Percentiles rank a stretch among this genome's conserved stretches.
Evolutionary conservation across 164 flowering plant genomes (phyloP).

Genomic region (Pachysandra terminalis): DNA sequence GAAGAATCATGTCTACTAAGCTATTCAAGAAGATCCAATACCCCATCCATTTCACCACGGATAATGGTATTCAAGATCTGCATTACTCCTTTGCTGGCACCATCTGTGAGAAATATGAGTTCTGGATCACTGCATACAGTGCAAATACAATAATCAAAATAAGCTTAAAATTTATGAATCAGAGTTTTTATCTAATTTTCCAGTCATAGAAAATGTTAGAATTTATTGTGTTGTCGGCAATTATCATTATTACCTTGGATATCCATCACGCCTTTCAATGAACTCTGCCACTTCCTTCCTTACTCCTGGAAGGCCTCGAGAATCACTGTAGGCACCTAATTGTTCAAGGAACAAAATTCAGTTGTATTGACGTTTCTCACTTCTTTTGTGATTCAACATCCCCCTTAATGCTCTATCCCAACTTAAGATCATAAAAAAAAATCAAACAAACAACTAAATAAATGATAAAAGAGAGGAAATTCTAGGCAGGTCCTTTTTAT

Average conservation of each 20-base stretch:
- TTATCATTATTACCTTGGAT: constrained; percentile 70
- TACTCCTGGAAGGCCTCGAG: constrained; percentile 91
- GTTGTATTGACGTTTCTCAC: neutral
- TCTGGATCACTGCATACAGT: constrained; percentile 80
- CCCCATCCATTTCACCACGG: constrained; percentile 83
- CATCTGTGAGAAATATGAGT: constrained; percentile 94
- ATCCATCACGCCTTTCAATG: constrained; percentile 93
- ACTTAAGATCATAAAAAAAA: too few species aligned
- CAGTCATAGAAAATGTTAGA: neutral
- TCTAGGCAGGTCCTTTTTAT: neutral
- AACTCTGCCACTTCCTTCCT: constrained; percentile 96
- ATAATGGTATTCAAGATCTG: constrained; percentile 78
- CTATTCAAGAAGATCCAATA: constrained; percentile 22
- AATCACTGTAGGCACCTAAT: constrained; percentile 97
- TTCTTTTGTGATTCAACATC: too few species aligned
- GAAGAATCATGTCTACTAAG: neutral
- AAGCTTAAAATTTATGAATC: constrained; percentile 15
- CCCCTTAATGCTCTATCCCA: too few species aligned
- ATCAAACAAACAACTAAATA: too few species aligned
- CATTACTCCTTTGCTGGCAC: constrained; percentile 99
- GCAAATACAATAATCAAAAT: constrained; percentile 11
- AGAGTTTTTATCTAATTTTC: neutral
- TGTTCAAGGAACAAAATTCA: neutral
- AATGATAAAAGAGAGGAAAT: neutral
- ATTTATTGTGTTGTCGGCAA: neutral